These are phyloP conservation scores for Paralagenidium karlingii DNA, from an alignment of 352 stramenopile genomes.

Conservation along the genomic window DNA sequence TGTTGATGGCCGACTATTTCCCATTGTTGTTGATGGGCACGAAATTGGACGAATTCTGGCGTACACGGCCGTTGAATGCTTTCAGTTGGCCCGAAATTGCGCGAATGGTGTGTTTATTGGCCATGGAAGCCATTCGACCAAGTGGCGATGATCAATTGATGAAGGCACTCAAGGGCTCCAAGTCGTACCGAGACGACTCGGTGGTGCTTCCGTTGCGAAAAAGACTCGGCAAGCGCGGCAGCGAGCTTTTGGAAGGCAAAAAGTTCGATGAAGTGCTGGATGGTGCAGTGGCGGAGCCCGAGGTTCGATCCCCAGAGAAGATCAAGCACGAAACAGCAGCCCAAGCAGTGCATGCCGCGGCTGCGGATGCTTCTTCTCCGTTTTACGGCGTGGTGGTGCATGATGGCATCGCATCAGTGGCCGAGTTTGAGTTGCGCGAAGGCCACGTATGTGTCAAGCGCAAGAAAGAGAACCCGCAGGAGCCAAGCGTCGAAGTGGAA, in stretches of 20 bases:
- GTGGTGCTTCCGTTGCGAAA: constrained; percentile 35
- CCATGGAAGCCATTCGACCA: constrained; percentile 55
- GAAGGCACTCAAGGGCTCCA: constrained; percentile 61
- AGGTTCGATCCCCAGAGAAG: too few relatives aligned
- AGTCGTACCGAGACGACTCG: constrained; percentile 58
- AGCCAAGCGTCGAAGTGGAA: not conserved
- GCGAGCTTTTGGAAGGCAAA: constrained; percentile 33
- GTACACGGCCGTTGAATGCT: constrained; percentile 54
- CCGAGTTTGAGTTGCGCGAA: too few relatives aligned
- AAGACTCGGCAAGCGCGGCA: constrained; percentile 16
- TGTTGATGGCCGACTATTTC: constrained; percentile 48
- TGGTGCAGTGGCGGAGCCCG: too few relatives aligned
- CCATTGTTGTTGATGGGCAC: constrained; percentile 55
- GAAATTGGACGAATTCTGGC: constrained; percentile 54
- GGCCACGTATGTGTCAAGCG: too few relatives aligned
- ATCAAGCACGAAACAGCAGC: too few relatives aligned
- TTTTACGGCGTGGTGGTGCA: too few relatives aligned
- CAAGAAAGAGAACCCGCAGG: too few relatives aligned
- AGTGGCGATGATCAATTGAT: constrained; percentile 56
- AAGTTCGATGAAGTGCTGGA: constrained; percentile 42
- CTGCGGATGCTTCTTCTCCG: too few relatives aligned
- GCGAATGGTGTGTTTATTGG: constrained; percentile 56
- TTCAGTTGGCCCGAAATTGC: constrained; percentile 76
- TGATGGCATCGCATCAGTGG: too few relatives aligned
- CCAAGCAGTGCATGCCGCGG: too few relatives aligned